Evolutionary conservation across 257 asterid genomes (phyloP), one percentile per base, ranked within the genome.

Genomic region (Petunia secreta): DNA sequence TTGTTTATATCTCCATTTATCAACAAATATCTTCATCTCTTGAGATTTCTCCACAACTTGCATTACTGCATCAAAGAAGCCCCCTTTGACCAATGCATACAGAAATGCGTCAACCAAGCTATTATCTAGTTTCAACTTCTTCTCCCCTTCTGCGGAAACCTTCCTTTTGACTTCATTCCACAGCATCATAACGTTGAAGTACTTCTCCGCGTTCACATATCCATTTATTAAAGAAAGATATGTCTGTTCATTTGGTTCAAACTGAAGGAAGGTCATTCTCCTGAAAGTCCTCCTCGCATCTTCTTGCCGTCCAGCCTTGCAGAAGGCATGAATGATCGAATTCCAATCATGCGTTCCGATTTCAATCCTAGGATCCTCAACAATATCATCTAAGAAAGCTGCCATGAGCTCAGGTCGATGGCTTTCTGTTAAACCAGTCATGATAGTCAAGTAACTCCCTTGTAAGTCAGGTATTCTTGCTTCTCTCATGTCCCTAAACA

Each of bases 321-420:
- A 92, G 78, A 96, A 96, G 5, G 99, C 96, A 41, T 94, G 99
- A 48, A 96, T 92, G 36, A 96, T 96, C 7, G 99, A 96, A 41
- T 96, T 96, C 99, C 99, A 96, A 65, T 96, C 99, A 52, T 96
- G 99, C 16, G 94, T 91, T 13, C 97, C 96, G 5, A 96, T 84
- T 79, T 88, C 91, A 13, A 91, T 78, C 63, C 97, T 87, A 34
- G 96, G 99, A 82, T 96, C 99, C 83, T 86, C 92, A n/a, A 92
- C 97, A 15, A 91, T 88, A 69, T 94, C 98, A 55, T 96, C 98
- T 85, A 96, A 80, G 83, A 94, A 91, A 25, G 93, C 90, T 0
- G 98, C 96, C 98, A 96, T 94, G 76, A 96, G 91, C 76, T 96
- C 99, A 41, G 99, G 98, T 57, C 99, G 88, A 79, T 91, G 99